Evolutionary conservation across 257 asterid genomes (phyloP).

Genomic region (Ajuga chamaepitys): DNA sequence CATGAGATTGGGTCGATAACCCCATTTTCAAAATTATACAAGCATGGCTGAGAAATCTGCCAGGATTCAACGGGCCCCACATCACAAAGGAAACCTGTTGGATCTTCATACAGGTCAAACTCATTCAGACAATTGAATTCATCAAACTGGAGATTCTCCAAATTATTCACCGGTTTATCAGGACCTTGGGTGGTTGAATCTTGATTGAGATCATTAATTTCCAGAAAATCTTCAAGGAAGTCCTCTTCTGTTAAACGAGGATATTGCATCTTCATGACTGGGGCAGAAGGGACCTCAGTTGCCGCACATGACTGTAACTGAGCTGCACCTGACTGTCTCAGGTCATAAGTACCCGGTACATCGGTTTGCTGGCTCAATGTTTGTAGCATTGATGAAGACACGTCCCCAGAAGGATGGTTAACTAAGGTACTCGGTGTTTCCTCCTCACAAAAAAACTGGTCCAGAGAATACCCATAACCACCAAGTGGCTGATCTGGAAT

Average conservation of each 20-base stretch:
- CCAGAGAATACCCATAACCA: slow-evolving; percentile 19
- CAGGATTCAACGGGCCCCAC: slow-evolving; percentile 25
- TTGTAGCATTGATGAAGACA: slow-evolving; percentile 17
- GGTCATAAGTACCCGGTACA: slow-evolving; percentile 29
- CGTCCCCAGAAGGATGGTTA: slow-evolving; percentile 27
- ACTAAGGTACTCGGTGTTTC: slow-evolving; percentile 33
- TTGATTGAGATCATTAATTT: slow-evolving; percentile 69
- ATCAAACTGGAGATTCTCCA: slow-evolving; percentile 32
- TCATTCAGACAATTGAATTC: slow-evolving; percentile 43
- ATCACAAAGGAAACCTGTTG: slow-evolving; percentile 26
- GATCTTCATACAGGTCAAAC: slow-evolving; percentile 49
- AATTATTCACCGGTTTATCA: slow-evolving; percentile 15
- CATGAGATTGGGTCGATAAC: slow-evolving; percentile 11
- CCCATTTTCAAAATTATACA: slow-evolving; percentile 22
- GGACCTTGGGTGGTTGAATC: slow-evolving; percentile 22
- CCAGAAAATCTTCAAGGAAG: slow-evolving; percentile 68
- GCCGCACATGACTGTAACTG: slow-evolving; percentile 34
- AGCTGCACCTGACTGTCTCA: slow-evolving; percentile 31
- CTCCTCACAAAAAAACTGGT: slow-evolving; percentile 30
- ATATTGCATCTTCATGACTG: slow-evolving; percentile 13
- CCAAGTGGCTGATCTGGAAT: slow-evolving; percentile 25
- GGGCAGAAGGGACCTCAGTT: slow-evolving; percentile 43
- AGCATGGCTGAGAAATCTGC: slow-evolving; percentile 24
- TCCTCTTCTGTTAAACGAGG: slow-evolving; percentile 34
- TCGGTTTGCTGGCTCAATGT: slow-evolving; percentile 19